Evolutionary conservation across 768 basidiomycete species (phyloP), one percentile per base, ranked within the genome.

Genomic region (Tylopilus cervinicoccineus): DNA sequence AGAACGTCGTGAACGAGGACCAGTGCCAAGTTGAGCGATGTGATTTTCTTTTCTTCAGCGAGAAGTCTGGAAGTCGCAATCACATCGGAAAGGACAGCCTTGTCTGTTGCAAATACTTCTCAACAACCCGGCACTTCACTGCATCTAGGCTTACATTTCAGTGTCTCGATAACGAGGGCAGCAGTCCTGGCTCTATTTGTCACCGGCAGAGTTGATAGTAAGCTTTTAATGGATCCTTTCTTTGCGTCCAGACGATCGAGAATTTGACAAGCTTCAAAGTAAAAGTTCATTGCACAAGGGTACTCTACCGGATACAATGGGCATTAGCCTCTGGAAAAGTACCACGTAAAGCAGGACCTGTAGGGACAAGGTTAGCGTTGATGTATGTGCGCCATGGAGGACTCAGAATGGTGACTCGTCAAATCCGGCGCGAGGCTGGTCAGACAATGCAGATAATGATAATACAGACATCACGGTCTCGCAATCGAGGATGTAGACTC

Each of bases 371-470:
- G 43, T 73, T 64, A 77, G 70, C 41, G 50, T 53, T 44, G 39
- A 20, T 27, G 36, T 16, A 43, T 7, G 45, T 41, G 43, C 13
- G 38, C 17, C 14, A 37, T 54, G 54, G 53, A 56, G 28, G 12
- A 54, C 45, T 67, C 66, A 67, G 66, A 34, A 37, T 27, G 39
- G 47, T 51, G 45, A 52, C 49, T 84, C 84, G 72, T 80, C 83
- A 78, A 57, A 57, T 65, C 69, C 68, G 70, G 70, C 62, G 23
- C 51, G 54, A 56, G 65, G 69, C 76, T 75, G 73, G 74, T 91
- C 80, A 60, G 89, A 88, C 87, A 90, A 91, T 91, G 89, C 91
- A 90, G 89, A 90, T 90, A 89, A 88, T 63, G 89, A 90, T 90
- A 89, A 88, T 63, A 59, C 59, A 57, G 69, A 61, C 81, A 87